Conservation (phyloP, 2,329 filamentous ascomycete genomes). For the Fusarium decemcellulare region DNA sequence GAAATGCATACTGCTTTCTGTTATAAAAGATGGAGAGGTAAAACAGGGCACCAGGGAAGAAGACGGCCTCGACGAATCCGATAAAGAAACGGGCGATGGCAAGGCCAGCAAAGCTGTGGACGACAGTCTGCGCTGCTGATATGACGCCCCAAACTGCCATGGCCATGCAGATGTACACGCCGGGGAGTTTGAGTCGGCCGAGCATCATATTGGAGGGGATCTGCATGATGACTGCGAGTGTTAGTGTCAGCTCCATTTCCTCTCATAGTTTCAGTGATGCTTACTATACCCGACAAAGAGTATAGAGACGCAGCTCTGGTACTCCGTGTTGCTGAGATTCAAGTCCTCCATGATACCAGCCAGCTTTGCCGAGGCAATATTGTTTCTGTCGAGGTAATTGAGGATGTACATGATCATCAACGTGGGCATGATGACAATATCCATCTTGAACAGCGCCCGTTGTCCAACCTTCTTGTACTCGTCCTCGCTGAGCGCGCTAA, state of each 20-base stretch:
- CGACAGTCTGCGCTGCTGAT: not conserved
- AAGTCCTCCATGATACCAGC: not conserved
- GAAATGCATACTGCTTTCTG: not conserved
- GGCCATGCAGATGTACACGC: not conserved
- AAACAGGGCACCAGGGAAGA: not conserved
- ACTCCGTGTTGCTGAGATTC: not conserved
- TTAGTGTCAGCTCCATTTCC: not conserved
- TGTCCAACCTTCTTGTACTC: not conserved
- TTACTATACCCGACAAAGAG: not conserved
- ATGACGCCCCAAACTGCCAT: not conserved
- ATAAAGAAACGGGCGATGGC: not conserved
- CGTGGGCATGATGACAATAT: not conserved
- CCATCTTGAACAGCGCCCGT: not conserved
- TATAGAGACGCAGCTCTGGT: not conserved
- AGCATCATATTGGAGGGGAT: slow-evolving; percentile 4
- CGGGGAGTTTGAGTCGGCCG: not conserved
- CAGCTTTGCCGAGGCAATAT: not conserved
- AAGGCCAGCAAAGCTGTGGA: not conserved
- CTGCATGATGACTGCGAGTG: not conserved
- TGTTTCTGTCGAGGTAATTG: not conserved
- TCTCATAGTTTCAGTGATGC: not conserved
- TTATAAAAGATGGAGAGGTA: not conserved
- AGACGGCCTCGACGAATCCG: not conserved
- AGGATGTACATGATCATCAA: not conserved
- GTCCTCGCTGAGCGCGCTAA: not conserved